Percentiles rank a stretch among this genome's conserved stretches.
Conservation (phyloP, 2,329 filamentous ascomycete species). For the Biscogniauxia marginata region DNA sequence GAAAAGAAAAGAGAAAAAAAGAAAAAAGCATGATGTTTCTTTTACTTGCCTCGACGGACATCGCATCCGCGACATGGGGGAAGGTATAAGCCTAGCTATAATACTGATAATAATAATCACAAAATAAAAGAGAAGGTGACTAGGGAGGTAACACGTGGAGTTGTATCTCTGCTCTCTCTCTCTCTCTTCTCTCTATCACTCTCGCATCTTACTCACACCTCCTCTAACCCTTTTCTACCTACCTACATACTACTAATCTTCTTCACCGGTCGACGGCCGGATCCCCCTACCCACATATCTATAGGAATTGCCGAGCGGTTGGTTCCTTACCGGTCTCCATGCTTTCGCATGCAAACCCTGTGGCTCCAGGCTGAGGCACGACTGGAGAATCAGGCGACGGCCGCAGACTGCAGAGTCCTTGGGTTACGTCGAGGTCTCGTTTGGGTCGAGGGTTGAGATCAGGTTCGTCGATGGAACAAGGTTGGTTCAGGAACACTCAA, state of each 20-base stretch:
- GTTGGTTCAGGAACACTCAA: background rate
- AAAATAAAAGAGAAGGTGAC: background rate
- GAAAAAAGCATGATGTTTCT: background rate
- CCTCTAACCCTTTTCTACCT: background rate
- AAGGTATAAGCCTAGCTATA: background rate
- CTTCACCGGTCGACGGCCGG: background rate
- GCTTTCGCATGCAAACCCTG: background rate
- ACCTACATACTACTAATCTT: no score
- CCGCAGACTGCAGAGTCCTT: background rate
- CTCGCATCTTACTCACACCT: background rate
- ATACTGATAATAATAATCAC: background rate
- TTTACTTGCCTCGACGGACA: background rate
- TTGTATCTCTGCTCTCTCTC: background rate
- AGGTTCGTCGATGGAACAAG: background rate
- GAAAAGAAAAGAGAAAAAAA: background rate
- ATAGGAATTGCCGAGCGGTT: background rate
- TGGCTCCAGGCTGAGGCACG: background rate
- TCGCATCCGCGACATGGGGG: background rate
- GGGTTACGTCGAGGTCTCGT: background rate
- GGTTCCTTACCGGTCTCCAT: background rate
- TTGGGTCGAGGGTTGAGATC: background rate
- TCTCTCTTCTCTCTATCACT: no score
- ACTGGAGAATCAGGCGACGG: background rate
- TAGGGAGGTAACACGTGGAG: background rate
- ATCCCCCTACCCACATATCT: background rate